Evolutionary conservation across 2,329 filamentous ascomycete genomes (phyloP), one percentile per base, ranked within the genome.

Genomic region (Leptographium procerum): DNA sequence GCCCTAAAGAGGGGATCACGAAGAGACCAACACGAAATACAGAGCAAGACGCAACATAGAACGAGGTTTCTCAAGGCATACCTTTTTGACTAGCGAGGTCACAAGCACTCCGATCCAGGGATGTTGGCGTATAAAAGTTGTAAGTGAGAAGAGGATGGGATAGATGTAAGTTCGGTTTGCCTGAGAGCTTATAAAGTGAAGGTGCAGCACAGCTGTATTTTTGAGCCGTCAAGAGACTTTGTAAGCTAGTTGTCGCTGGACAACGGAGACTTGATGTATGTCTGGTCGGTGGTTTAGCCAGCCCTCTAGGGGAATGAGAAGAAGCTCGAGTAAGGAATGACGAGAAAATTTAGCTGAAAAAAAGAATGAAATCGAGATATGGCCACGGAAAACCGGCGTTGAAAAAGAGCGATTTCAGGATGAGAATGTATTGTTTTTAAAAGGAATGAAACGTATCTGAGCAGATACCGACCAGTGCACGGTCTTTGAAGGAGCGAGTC

Each of bases 161-260:
- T 40, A 31, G 57, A 56, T 61, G 60, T 64, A 58, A 61, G 60
- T 62, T 36, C 36, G 56, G 45, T 53, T 61, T 33, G 33, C 40
- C 36, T 56, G 54, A 57, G 59, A 60, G 57, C 56, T 60, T 55
- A 36, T 59, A 16, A 36, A 43, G 33, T n/a, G 28, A 22, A 61
- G 57, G 55, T 47, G 61, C 62, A 66, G 64, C 65, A 61, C 64
- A 62, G 64, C 65, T 66, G 64, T 62, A 59, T 58, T 56, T 57
- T 59, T 61, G 33, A 64, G 61, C 62, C 60, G 63, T 63, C 65
- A 61, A 65, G 63, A 61, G 64, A 28, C 14, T 10, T 19, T 29
- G 24, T 50, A 16, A 26, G 45, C 26, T 28, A 13, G 26, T 26
- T 50, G 63, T 63, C 62, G 65, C 62, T 62, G 63, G 50, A 65